Percentiles rank a stretch among this genome's conserved stretches.
Conservation (phyloP, 352 stramenopile species). For the Ophiocytium majus region DNA sequence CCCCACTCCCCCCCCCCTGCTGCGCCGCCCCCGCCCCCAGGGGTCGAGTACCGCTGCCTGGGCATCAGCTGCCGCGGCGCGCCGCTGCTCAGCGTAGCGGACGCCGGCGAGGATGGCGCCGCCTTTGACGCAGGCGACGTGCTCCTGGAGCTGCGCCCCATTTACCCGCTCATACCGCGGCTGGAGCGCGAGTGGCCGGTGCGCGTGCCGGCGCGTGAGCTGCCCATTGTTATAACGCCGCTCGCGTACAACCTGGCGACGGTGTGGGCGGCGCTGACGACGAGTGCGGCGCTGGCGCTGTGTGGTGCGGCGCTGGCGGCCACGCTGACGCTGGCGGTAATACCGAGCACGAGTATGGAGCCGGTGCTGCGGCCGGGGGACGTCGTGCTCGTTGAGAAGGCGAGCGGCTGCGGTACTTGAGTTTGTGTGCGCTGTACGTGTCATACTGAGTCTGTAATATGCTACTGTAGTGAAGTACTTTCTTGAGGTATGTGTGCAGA, state of each 20-base stretch:
- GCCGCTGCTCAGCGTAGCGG: constrained; percentile 20
- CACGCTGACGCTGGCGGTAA: constrained; percentile 44
- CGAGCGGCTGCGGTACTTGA: no score
- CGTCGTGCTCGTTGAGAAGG: constrained; percentile 49
- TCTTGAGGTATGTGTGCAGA: no score
- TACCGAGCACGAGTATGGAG: constrained; percentile 49
- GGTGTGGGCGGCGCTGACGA: constrained; percentile 45
- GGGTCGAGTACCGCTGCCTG: constrained; percentile 17
- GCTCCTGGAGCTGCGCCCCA: constrained; percentile 34
- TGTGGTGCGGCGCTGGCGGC: constrained; percentile 33
- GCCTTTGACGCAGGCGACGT: constrained; percentile 33
- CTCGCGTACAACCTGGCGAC: constrained; percentile 52
- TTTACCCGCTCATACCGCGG: constrained; percentile 43
- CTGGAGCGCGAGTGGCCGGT: constrained; percentile 52
- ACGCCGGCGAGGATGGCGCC: constrained; percentile 18
- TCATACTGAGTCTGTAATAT: no score
- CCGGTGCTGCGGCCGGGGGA: constrained; percentile 46
- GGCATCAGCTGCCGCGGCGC: neutral
- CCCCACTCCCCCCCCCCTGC: no score
- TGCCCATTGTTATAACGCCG: constrained; percentile 46
- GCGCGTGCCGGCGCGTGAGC: constrained; percentile 24
- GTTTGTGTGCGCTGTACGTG: no score
- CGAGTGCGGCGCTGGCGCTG: constrained; percentile 31
- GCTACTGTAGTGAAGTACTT: no score
- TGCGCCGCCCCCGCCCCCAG: neutral